Evolutionary conservation across 495 filamentous ascomycete species (phyloP).

Genomic region (Penicillium silybi): DNA sequence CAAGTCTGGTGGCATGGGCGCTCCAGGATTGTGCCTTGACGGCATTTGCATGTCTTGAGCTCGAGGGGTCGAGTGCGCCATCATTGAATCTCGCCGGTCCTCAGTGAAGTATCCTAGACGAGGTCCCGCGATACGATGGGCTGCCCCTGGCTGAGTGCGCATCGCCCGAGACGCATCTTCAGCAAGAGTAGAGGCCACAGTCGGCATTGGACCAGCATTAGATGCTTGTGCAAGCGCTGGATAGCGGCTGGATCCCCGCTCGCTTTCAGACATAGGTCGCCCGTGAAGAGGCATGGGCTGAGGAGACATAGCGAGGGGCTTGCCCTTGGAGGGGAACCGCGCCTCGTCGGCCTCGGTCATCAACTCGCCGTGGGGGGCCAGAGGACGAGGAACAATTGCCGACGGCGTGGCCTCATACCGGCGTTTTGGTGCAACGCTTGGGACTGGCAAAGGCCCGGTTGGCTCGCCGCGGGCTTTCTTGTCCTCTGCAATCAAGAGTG

Average conservation of each 20-base stretch:
- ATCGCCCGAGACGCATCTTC: slow-evolving; percentile 33
- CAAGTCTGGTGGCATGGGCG: slow-evolving; percentile 27
- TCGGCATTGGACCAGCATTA: slow-evolving; percentile 26
- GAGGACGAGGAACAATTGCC: slow-evolving; percentile 53
- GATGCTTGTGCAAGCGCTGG: slow-evolving; percentile 45
- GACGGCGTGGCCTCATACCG: slow-evolving; percentile 53
- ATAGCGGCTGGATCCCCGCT: slow-evolving; percentile 36
- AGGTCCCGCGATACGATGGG: slow-evolving; percentile 35
- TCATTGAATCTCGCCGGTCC: slow-evolving; percentile 39
- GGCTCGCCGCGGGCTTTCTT: slow-evolving; percentile 68
- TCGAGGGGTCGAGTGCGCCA: slow-evolving; percentile 26
- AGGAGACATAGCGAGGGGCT: slow-evolving; percentile 28
- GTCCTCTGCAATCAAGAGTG: slow-evolving; percentile 66
- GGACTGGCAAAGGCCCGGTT: slow-evolving; percentile 60
- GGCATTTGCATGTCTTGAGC: slow-evolving; percentile 30
- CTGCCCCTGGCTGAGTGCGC: slow-evolving; percentile 23
- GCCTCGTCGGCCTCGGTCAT: slow-evolving; percentile 52
- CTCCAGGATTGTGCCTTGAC: slow-evolving; percentile 28
- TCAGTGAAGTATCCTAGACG: slow-evolving; percentile 43
- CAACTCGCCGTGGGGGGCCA: slow-evolving; percentile 56
- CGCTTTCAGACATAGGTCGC: slow-evolving; percentile 32
- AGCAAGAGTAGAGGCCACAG: slow-evolving; percentile 21
- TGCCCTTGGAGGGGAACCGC: slow-evolving; percentile 43
- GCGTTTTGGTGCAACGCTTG: slow-evolving; percentile 56
- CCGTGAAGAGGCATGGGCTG: slow-evolving; percentile 31